phyloP scores from a whole-genome alignment of 768 basidiomycete species.

The Phaffia australis region DNA sequence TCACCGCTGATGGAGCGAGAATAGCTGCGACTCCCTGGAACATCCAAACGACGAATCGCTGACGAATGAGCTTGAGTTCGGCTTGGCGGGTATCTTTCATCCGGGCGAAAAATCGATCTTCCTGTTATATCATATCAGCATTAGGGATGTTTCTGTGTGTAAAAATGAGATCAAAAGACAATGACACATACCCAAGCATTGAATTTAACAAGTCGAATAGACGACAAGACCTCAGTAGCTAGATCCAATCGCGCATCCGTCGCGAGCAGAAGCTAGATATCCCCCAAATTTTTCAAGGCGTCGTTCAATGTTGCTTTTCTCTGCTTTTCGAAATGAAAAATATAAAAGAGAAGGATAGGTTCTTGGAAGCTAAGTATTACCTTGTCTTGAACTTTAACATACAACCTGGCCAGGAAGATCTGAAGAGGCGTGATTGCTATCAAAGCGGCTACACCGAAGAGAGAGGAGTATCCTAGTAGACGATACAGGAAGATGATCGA shows the following conservation, averaged over 20 bases:
- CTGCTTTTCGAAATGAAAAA: no score
- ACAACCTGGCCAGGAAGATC: slow-evolving; percentile 31
- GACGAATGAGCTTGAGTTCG: slow-evolving; percentile 36
- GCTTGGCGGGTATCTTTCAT: slow-evolving; percentile 36
- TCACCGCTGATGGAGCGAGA: slow-evolving; percentile 27
- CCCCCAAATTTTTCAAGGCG: no score
- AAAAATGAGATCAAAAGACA: neutral
- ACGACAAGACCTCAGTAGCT: slow-evolving; percentile 40
- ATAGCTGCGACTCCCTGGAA: slow-evolving; percentile 26
- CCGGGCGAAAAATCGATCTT: slow-evolving; percentile 37
- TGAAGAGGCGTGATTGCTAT: slow-evolving; percentile 31
- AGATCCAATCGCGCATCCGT: slow-evolving; percentile 40
- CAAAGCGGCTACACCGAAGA: neutral
- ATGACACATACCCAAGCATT: slow-evolving; percentile 32
- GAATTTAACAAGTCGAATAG: slow-evolving; percentile 41
- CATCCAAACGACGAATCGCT: slow-evolving; percentile 33
- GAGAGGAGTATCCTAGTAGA: no score
- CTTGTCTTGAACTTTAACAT: slow-evolving; percentile 28
- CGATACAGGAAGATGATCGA: no score
- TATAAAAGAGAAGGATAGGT: neutral
- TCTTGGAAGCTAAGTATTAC: neutral
- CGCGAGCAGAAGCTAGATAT: slow-evolving; percentile 35
- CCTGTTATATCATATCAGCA: slow-evolving; percentile 29
- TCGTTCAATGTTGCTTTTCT: no score
- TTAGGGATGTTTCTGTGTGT: neutral